Conservation (phyloP, 2,329 filamentous ascomycete species). For the Gnomoniopsis smithogilvyi region DNA sequence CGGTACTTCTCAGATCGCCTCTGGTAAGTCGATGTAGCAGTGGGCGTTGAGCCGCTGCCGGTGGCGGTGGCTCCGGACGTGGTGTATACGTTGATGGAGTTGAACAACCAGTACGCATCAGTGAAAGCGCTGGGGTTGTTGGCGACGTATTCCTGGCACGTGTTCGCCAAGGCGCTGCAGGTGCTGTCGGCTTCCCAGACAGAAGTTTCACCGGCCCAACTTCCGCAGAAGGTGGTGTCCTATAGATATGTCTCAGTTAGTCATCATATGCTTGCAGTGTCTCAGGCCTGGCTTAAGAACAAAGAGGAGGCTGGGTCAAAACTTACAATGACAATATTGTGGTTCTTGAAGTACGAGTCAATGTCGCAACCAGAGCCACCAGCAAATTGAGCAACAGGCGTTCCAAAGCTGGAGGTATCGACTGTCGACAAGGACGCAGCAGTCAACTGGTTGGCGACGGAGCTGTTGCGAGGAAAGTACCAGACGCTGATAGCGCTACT, state of each 20-base stretch:
- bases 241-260: slow-evolving; percentile 19
- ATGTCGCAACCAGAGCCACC: slow-evolving; percentile 69
- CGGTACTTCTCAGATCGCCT: slow-evolving; percentile 4
- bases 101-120: slow-evolving; percentile 39
- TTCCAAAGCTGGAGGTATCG: slow-evolving; percentile 65
- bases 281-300: neutral
- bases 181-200: slow-evolving; percentile 58
- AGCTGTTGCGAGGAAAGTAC: slow-evolving; percentile 67
- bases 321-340: slow-evolving; percentile 68
- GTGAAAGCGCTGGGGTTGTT: slow-evolving; percentile 32
- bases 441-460: slow-evolving; percentile 22
- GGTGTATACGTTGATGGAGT: slow-evolving; percentile 51
- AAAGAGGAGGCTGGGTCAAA: neutral
- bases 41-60: neutral
- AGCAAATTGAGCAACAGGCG: slow-evolving; percentile 65
- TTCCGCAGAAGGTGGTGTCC: slow-evolving; percentile 28
- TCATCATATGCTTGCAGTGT: neutral
- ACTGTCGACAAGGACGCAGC: slow-evolving; percentile 58
- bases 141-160: slow-evolving; percentile 70
- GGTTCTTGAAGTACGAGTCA: slow-evolving; percentile 62
- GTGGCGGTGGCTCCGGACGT: neutral
- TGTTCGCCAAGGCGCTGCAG: slow-evolving; percentile 58
- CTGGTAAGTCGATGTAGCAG: neutral
- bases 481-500: slow-evolving; percentile 68
- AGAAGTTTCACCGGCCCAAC: slow-evolving; percentile 56